Percentiles rank a stretch among this genome's conserved stretches.
phyloP scores from a whole-genome alignment of 1,284 basidiomycete genomes.

The Mycosarcoma maydis region DNA sequence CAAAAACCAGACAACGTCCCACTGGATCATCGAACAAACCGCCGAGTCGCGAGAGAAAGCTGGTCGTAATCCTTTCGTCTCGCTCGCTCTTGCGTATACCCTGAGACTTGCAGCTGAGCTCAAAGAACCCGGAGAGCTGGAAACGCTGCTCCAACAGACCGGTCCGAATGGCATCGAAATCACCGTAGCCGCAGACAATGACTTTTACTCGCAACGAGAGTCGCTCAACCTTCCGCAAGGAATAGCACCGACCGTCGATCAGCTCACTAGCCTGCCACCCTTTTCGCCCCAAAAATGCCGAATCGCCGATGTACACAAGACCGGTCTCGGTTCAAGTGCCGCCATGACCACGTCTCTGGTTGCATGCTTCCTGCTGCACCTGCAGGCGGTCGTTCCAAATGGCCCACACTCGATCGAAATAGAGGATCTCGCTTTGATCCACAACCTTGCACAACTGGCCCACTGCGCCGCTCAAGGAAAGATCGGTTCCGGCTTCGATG shows the following conservation, averaged over 20 bases:
- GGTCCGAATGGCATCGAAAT: constrained; percentile 73
- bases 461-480: constrained; percentile 98
- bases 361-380: constrained; percentile 82
- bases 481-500: constrained; percentile 96
- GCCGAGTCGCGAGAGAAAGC: constrained; percentile 29
- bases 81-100: constrained; percentile 82
- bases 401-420: constrained; percentile 32
- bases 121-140: constrained; percentile 49
- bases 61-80: constrained; percentile 87
- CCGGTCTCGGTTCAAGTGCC: constrained; percentile 94
- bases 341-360: constrained; percentile 95
- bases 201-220: constrained; percentile 93
- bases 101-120: constrained; percentile 73
- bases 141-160: constrained; percentile 45
- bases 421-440: constrained; percentile 70
- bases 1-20: constrained; percentile 1
- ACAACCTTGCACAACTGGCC: constrained; percentile 93
- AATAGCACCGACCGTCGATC: constrained; percentile 42
- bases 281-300: constrained; percentile 72
- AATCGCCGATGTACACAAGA: constrained; percentile 89
- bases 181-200: constrained; percentile 89
- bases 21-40: constrained; percentile 48
- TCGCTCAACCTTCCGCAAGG: constrained; percentile 68
- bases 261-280: constrained; percentile 73
- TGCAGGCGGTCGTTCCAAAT: constrained; percentile 70